Evolutionary conservation across 129 eudicot genomes (phyloP).

Genomic region (Flaveria robusta): DNA sequence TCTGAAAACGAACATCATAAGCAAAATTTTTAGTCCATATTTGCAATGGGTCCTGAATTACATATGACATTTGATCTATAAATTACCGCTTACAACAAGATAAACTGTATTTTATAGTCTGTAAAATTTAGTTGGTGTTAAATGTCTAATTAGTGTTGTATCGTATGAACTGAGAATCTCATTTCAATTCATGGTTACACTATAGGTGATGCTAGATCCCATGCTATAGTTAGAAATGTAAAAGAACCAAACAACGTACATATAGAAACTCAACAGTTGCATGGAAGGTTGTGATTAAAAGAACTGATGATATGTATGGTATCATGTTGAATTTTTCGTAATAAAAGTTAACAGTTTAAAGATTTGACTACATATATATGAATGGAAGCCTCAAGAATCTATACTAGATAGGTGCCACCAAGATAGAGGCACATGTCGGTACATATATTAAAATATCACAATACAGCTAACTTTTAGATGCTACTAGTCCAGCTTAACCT

Average conservation of each 20-base stretch:
- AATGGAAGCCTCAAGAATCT: neutral
- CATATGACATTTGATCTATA: too few relatives aligned
- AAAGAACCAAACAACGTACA: neutral
- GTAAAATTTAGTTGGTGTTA: too few relatives aligned
- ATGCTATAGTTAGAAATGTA: neutral
- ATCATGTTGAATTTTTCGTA: neutral
- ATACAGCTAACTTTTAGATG: conserved; percentile 6
- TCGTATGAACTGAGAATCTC: too few relatives aligned
- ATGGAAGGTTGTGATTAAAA: neutral
- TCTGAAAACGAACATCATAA: neutral
- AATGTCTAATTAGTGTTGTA: too few relatives aligned
- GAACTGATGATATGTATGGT: neutral
- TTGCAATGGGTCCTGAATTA: neutral
- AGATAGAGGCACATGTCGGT: conserved; percentile 1
- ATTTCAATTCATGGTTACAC: neutral
- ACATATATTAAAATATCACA: neutral
- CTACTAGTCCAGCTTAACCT: conserved; percentile 29
- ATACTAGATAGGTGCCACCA: conserved; percentile 1
- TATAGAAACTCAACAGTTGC: neutral
- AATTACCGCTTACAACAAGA: too few relatives aligned
- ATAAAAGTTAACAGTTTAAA: neutral
- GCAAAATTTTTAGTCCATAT: neutral
- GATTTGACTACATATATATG: conserved; percentile 6
- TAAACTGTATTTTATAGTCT: too few relatives aligned
- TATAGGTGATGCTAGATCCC: neutral